These are phyloP conservation scores for Friedmanniomyces simplex DNA, from an alignment of 495 filamentous ascomycete species.

Conservation along the genomic window DNA sequence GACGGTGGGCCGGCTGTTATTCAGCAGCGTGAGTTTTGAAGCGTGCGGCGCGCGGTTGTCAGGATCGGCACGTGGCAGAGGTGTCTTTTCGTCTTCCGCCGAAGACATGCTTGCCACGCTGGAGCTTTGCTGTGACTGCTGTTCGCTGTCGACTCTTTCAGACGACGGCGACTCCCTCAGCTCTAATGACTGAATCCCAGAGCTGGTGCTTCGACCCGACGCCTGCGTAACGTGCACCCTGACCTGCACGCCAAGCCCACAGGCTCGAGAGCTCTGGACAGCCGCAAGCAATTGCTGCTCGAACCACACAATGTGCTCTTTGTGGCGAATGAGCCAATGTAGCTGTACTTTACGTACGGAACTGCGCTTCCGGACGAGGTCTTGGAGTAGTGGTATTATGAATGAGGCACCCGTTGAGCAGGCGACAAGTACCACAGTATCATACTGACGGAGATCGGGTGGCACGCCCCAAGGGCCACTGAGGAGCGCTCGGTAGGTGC, in stretches of 20 bases:
- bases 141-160: not conserved
- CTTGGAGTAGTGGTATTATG: conserved; percentile 42
- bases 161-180: conserved; percentile 45
- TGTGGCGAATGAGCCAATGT: conserved; percentile 56
- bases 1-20: conserved; percentile 3
- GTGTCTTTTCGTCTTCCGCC: conserved; percentile 13
- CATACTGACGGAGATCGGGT: conserved; percentile 42
- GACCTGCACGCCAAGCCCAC: not conserved
- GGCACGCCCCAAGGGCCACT: conserved; percentile 16
- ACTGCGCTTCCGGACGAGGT: conserved; percentile 38
- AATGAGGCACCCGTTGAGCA: conserved; percentile 49
- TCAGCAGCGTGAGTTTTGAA: conserved; percentile 25
- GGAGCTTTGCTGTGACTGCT: conserved; percentile 44
- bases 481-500: conserved; percentile 7
- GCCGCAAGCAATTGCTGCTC: conserved; percentile 49
- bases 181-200: conserved; percentile 33
- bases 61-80: conserved; percentile 3
- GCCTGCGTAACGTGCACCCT: conserved; percentile 11
- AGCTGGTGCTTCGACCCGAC: conserved; percentile 19
- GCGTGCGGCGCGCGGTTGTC: no score
- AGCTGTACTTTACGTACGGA: conserved; percentile 15
- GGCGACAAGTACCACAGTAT: conserved; percentile 53
- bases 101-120: conserved; percentile 17
- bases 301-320: conserved; percentile 60
- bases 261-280: conserved; percentile 37